phyloP scores from a whole-genome alignment of 2,329 filamentous ascomycete genomes.

The Dothiorella sarmentorum region DNA sequence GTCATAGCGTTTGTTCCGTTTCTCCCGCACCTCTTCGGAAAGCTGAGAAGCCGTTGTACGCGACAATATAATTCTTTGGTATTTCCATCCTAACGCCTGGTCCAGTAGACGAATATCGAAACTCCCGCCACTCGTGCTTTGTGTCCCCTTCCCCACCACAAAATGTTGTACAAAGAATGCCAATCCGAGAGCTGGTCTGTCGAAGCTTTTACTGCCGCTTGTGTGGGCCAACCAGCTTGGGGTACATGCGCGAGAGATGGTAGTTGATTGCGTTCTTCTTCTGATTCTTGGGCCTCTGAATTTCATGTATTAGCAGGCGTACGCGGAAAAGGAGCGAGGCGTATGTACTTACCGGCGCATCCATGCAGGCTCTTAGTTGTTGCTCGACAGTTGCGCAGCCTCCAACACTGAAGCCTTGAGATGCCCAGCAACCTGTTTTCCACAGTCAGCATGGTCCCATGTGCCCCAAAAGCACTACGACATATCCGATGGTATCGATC shows the following conservation, averaged over 20 bases:
- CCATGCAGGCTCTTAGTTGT: conserved; percentile 69
- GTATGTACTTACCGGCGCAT: conserved; percentile 60
- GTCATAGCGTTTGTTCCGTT: too few species aligned
- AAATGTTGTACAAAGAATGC: conserved; percentile 9
- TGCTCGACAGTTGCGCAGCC: conserved; percentile 60
- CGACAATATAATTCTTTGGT: conserved; percentile 12
- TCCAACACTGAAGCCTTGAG: conserved; percentile 64
- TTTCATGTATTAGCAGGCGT: conserved; percentile 1
- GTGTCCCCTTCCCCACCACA: too few species aligned
- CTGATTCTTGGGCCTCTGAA: conserved; percentile 52
- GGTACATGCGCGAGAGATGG: conserved; percentile 75
- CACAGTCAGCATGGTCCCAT: conserved; percentile 22
- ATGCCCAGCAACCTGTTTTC: conserved; percentile 74
- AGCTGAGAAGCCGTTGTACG: not conserved
- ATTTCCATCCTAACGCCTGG: conserved; percentile 14
- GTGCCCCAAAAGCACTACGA: not conserved
- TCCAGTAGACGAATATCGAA: not conserved
- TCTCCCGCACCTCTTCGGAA: too few species aligned
- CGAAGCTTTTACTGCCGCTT: conserved; percentile 54
- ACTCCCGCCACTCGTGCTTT: not conserved
- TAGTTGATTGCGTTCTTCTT: conserved; percentile 86
- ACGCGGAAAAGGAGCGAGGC: not conserved
- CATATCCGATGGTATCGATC: not conserved
- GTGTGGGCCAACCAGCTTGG: conserved; percentile 67
- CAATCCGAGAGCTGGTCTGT: not conserved